Evolutionary conservation across 805 yeast genomes (phyloP), one percentile per base, ranked within the genome.

Genomic region (Candida rishiriensis): DNA sequence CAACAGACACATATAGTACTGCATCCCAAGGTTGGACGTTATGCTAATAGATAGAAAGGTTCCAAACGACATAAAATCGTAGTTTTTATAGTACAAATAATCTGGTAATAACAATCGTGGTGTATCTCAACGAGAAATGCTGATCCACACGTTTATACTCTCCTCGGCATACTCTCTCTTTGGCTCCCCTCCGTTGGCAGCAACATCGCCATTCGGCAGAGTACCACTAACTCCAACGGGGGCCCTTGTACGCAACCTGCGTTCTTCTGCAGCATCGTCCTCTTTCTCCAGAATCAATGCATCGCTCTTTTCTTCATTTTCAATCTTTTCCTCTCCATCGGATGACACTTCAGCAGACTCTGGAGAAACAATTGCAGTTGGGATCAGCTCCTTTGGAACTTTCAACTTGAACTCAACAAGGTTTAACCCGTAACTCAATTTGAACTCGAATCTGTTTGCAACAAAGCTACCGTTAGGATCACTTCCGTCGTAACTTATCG

Each of bases 341-440:
- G 26, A 4, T 21, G 26, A 21, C 7, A 7, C 4, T 21, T 21
- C 7, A 4, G 4, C 26, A 21, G 26, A 7, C 26, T 21, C 26
- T 5, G 26, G 26, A 21, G 26, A 21, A 21, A 7, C 26, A 21
- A 21, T 4, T 21, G 4, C 7, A 21, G 7, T 7, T 4, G 26
- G 26, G 26, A 21, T 21, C 26, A 21, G 26, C 26, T 21, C 26
- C 26, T 18, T 48, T 16, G 65, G 65, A 34, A 56, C 57, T 39
- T 51, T 55, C 34, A 60, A 48, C 12, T 62, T 63, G 41, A 70
- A 71, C 32, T 67, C 72, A 33, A 75, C 57, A 42, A 68, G 56
- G 46, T 74, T 76, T 51, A 76, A 59, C 1, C 81, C 81, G 38
- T 63, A 51, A 15, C 73, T 71, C 30, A 76, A 57, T 48, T 70